Evolutionary conservation across 768 basidiomycete species (phyloP).

Genomic region (Galerina sulciceps): DNA sequence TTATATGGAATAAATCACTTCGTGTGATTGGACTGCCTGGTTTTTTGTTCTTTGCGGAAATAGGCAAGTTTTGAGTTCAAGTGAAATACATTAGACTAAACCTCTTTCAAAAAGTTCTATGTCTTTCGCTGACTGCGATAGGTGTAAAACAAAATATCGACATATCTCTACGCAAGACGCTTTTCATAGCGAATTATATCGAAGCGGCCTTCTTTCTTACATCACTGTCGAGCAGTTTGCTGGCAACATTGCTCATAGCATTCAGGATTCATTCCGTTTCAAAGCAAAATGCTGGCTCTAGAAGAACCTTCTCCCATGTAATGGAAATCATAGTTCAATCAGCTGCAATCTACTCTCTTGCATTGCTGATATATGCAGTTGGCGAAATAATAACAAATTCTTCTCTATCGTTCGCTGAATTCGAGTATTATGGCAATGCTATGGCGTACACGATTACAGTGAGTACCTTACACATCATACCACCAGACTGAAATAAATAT

Average conservation of each 20-base stretch:
- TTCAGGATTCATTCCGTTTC: background rate
- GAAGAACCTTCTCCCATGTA: background rate
- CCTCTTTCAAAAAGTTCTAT: background rate
- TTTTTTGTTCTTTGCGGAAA: background rate
- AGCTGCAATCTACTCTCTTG: background rate
- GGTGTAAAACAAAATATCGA: background rate
- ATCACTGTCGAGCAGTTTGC: background rate
- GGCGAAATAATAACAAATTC: accelerated
- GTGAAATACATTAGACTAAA: no score
- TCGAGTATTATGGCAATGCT: no score
- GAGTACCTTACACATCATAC: background rate
- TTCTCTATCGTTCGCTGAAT: no score
- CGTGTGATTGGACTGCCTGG: background rate
- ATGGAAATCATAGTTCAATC: background rate
- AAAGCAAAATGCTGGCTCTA: background rate
- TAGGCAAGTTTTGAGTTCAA: background rate
- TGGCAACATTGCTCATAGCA: background rate
- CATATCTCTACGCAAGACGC: no score
- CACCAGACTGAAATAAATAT: no score
- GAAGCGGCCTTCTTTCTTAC: background rate
- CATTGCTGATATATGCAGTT: no score
- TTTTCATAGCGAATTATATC: no score
- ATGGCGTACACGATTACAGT: background rate
- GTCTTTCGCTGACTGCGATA: background rate
- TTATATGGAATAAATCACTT: background rate